A percentile compares a stretch with the other conserved stretches of the same genome.
These are phyloP conservation scores for Agrostemma githago DNA, from an alignment of 148 eudicot species.

Conservation along the genomic window DNA sequence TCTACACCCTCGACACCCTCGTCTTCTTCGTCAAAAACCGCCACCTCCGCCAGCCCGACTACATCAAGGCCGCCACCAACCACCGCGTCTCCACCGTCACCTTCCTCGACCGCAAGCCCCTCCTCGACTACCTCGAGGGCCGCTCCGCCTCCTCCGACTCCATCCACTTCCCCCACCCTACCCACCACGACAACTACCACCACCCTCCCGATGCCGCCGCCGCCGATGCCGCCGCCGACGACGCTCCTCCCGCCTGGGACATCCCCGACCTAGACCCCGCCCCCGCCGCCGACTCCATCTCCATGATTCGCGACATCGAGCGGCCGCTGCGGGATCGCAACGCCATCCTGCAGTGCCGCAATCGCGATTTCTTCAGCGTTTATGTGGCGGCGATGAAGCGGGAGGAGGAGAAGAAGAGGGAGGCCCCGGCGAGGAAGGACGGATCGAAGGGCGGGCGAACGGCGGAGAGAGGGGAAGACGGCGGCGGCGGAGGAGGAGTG, in stretches of 20 bases:
- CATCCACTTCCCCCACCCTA: slow-evolving; percentile 32
- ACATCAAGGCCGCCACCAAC: slow-evolving; percentile 51
- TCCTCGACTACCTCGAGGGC: slow-evolving; percentile 76
- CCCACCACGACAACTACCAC: slow-evolving; percentile 38
- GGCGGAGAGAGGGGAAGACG: slow-evolving; percentile 36
- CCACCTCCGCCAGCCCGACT: slow-evolving; percentile 61
- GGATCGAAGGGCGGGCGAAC: slow-evolving; percentile 27
- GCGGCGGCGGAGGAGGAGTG: slow-evolving; percentile 24
- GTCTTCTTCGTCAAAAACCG: slow-evolving; percentile 64
- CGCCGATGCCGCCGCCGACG: background rate
- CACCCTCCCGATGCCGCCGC: slow-evolving; percentile 38
- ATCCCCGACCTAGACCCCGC: background rate
- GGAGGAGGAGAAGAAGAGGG: slow-evolving; percentile 76
- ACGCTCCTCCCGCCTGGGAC: background rate
- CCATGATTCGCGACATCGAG: slow-evolving; percentile 44
- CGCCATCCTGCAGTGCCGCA: slow-evolving; percentile 44
- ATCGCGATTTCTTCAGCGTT: slow-evolving; percentile 57
- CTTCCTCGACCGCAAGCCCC: slow-evolving; percentile 68
- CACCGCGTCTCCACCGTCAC: slow-evolving; percentile 59
- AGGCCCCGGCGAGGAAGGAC: slow-evolving; percentile 80
- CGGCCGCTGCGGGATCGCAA: slow-evolving; percentile 70
- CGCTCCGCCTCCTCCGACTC: slow-evolving; percentile 57
- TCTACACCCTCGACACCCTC: slow-evolving; percentile 86
- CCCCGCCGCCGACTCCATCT: background rate
- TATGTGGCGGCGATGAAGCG: slow-evolving; percentile 51